These are phyloP conservation scores for Triadica sebifera DNA, from an alignment of 345 rosid species.

Conservation along the genomic window DNA sequence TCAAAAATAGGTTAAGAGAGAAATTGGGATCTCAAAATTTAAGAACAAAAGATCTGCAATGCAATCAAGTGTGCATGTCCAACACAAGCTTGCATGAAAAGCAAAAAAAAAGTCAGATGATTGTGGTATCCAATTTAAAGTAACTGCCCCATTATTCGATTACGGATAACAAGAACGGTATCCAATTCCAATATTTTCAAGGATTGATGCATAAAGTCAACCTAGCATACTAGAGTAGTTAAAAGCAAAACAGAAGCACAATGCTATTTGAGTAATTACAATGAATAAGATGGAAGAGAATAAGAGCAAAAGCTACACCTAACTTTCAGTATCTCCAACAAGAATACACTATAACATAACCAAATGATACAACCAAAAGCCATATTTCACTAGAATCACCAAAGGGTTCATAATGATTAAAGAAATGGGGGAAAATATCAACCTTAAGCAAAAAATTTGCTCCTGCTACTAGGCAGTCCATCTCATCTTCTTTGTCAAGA, in stretches of 20 bases:
- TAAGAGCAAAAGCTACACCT: neutral
- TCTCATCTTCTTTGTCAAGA: conserved; percentile 98
- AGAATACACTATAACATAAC: neutral
- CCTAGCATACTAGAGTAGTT: neutral
- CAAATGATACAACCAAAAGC: neutral
- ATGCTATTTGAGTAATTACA: neutral
- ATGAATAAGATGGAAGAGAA: neutral
- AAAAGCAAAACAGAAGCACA: neutral
- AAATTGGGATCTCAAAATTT: neutral
- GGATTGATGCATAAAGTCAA: neutral
- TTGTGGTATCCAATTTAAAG: neutral
- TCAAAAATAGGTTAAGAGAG: neutral
- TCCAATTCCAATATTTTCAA: neutral
- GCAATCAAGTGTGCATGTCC: conserved; percentile 2
- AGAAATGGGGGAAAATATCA: conserved; percentile 6
- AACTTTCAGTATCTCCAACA: no score
- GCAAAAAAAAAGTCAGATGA: neutral
- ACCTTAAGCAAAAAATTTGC: conserved; percentile 98
- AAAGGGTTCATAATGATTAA: neutral
- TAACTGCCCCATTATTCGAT: neutral
- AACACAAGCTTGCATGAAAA: neutral
- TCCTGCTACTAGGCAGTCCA: conserved; percentile 98
- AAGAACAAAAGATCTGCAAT: neutral
- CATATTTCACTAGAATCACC: neutral
- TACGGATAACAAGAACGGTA: neutral